Evolutionary conservation across 2,329 filamentous ascomycete species (phyloP).

Genomic region (Monosporascus cannonballus): DNA sequence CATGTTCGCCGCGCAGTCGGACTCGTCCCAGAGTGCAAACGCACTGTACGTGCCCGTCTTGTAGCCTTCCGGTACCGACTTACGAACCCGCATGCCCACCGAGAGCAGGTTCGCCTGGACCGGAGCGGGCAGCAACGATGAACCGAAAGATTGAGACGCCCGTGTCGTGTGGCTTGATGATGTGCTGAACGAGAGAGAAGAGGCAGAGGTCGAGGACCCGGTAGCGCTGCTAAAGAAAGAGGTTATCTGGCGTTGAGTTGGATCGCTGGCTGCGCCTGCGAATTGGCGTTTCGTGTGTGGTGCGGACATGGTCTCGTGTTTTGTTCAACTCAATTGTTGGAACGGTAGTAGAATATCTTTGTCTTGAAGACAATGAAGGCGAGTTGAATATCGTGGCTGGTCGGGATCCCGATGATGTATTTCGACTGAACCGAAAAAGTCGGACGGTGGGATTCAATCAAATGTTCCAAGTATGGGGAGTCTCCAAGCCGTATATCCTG

Average conservation of each 20-base stretch:
- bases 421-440: too few relatives aligned
- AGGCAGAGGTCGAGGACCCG: constrained; percentile 14
- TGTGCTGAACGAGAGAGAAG: constrained; percentile 27
- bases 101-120: constrained; percentile 80
- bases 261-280: constrained; percentile 51
- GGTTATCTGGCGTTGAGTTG: constrained; percentile 57
- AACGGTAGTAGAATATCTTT: background rate
- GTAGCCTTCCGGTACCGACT: constrained; percentile 90
- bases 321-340: background rate
- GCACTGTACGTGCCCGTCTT: constrained; percentile 60
- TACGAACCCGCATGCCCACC: constrained; percentile 92
- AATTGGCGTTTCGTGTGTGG: constrained; percentile 57
- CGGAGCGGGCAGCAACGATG: constrained; percentile 51
- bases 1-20: constrained; percentile 11
- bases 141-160: constrained; percentile 20
- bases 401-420: too few relatives aligned
- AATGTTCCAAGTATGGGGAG: background rate
- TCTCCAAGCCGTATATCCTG: background rate
- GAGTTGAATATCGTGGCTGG: too few relatives aligned
- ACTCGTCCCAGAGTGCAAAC: constrained; percentile 47
- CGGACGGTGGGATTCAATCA: too few relatives aligned
- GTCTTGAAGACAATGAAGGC: too few relatives aligned
- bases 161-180: constrained; percentile 3
- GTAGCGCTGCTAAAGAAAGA: constrained; percentile 45
- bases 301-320: constrained; percentile 38